Base-by-base conservation (phyloP, 345 rosid genomes). In the Euclidium syriacum region DNA sequence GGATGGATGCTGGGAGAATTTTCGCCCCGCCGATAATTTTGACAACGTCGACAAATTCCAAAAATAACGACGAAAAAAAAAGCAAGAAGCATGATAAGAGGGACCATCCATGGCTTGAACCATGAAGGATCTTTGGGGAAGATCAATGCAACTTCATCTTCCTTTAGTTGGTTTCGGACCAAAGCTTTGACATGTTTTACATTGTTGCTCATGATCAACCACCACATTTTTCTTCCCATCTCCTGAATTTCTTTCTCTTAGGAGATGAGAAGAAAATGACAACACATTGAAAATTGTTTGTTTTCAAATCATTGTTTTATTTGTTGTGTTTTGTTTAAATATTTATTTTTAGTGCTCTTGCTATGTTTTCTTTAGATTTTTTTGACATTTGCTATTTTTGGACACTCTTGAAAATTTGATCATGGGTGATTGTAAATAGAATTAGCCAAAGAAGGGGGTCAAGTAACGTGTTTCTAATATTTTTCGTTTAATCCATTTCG, bases 1-100 rank as follows among this genome's bases (percentile, higher is more conserved):
- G 74, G 74, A 47, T 70, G 69, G 7, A 70, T 54, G 38, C 64
- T 70, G 17, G 74, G 74, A 26, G 74, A 70, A 38, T 70, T 62
- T 43, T 70, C 74, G 0, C 74, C 74, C 9, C 69, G 74, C 0
- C 69, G 74, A 54, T 64, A 70, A 47, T 14, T 53, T 4, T 1
- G 51, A 53, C 64, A 70, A 15, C 68, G 58, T 20, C 4, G 32
- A 17, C 35, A 62, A 1, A 70, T 36, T 27, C 41, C 63, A 46
- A 54, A 15, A 38, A 62, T 1, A 55, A 1, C 9, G 36, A 48
- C 0, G 4, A 54, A 17, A 29, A 56, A 54, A 10, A 70, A 54
- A 29, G 62, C n/a, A 10, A 54, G 8, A 36, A 54, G 33, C 58
- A 70, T 29, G 51, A 27, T 47, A 20, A 46, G 3, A 6, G 64